Conservation (phyloP, 2,329 filamentous ascomycete genomes). For the Orbilia oligospora region DNA sequence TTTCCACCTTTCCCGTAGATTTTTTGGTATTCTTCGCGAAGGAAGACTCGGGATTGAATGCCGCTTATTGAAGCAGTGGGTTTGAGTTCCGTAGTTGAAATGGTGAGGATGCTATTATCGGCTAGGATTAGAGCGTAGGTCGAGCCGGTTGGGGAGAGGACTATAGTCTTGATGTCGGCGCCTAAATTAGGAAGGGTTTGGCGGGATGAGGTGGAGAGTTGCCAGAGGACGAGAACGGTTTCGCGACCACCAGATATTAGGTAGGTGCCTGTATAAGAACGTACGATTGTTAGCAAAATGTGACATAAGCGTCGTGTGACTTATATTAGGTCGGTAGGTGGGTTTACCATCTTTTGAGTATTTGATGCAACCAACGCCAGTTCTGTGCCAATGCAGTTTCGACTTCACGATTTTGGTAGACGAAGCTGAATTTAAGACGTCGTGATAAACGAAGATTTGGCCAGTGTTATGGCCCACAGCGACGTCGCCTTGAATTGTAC, state of each 20-base stretch:
- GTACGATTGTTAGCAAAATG: constrained; percentile 27
- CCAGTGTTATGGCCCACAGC: constrained; percentile 83
- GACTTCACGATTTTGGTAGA: constrained; percentile 70
- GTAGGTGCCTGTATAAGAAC: constrained; percentile 79
- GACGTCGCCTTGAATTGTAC: constrained; percentile 72
- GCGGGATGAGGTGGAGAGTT: constrained; percentile 85
- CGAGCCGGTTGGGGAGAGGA: constrained; percentile 82
- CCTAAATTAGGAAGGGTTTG: constrained; percentile 92
- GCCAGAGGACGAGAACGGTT: constrained; percentile 91
- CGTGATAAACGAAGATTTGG: constrained; percentile 83
- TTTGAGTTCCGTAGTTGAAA: constrained; percentile 90
- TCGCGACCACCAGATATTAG: constrained; percentile 93
- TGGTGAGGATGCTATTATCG: constrained; percentile 90
- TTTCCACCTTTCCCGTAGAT: constrained; percentile 65
- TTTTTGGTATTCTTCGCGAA: constrained; percentile 70
- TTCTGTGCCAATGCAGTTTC: constrained; percentile 91
- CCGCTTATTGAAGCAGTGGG: constrained; percentile 87
- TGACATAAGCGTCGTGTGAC: neutral
- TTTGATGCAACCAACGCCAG: constrained; percentile 84
- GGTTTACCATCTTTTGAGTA: constrained; percentile 89
- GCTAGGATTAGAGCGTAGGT: constrained; percentile 88
- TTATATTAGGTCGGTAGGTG: neutral
- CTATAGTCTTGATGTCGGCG: constrained; percentile 85
- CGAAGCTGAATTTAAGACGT: constrained; percentile 75
- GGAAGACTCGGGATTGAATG: constrained; percentile 77